Base-by-base conservation (phyloP, 2,329 filamentous ascomycete genomes). In the Nemania sp. region DNA sequence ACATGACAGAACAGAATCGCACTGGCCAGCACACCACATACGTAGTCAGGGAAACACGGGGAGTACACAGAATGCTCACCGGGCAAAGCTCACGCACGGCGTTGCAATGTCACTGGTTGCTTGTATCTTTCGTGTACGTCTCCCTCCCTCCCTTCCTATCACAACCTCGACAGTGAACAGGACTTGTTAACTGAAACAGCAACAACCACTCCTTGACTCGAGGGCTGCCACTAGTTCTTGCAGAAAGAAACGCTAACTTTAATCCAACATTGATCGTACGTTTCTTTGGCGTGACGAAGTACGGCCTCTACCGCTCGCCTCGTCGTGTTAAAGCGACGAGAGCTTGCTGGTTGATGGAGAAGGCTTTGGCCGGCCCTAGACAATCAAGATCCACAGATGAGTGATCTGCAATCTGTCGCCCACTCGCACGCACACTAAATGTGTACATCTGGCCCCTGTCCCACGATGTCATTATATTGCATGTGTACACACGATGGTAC, bases 311-410 rank as follows among this genome's bases (percentile, higher is more conserved):
- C 49, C 15, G 63, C 59, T 62, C 53, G 49, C 27, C 26, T 45
- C 53, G 47, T 67, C 15, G 56, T 51, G 60, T 60, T 58, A 63
- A 68, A 62, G 63, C 61, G 62, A 56, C 56, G 24, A 66, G 29
- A 55, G 47, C 51, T 29, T 22, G 45, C 49, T 52, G 38, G 47
- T 29, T 22, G 45, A 54, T 52, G 38, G 47, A 57, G 41, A 62
- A 24, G 47, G 52, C 35, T 18, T 15, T 41, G 52, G 53, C 64
- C 58, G 64, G 68, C 65, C 69, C 69, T 69, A 76, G 73, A 77
- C 57, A 73, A 74, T 72, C 64, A 65, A 72, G 75, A 70, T 75
- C 74, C 73, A 75, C 72, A 73, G 65, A 73, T 74, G 71, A 74
- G 68, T 75, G 75, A 78, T 77, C 73, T 75, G 69, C 74, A 65